Percentiles rank a stretch among this genome's conserved stretches.
phyloP scores from a whole-genome alignment of 495 filamentous ascomycete genomes.

The Aspergillus nanangensis region DNA sequence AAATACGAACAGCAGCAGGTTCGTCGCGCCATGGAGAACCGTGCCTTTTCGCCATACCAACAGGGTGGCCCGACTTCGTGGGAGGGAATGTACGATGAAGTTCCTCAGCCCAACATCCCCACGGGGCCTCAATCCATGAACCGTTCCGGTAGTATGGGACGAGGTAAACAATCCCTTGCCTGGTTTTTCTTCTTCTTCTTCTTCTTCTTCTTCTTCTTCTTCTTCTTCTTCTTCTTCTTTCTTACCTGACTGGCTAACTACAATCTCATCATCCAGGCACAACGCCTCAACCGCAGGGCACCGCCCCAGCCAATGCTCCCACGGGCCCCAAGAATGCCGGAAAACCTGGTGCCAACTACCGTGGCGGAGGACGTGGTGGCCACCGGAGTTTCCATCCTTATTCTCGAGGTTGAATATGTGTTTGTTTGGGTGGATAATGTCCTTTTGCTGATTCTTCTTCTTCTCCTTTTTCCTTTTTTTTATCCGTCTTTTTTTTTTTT shows the following conservation, averaged over 20 bases:
- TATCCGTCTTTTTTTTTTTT: no score
- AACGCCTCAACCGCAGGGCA: constrained; percentile 55
- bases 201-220: neutral
- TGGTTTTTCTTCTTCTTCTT: no score
- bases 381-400: constrained; percentile 82
- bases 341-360: constrained; percentile 88
- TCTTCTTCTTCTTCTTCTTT: neutral
- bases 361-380: constrained; percentile 82
- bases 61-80: constrained; percentile 71
- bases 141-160: constrained; percentile 45
- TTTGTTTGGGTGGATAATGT: neutral
- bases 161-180: no score
- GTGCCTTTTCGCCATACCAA: constrained; percentile 46
- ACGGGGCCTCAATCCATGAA: constrained; percentile 48
- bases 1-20: constrained; percentile 77
- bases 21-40: constrained; percentile 39
- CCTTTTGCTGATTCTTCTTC: constrained; percentile 2
- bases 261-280: no score
- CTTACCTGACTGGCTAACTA: constrained; percentile 5
- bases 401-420: constrained; percentile 30
- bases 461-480: neutral
- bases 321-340: constrained; percentile 96
- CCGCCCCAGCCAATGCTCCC: constrained; percentile 88
- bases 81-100: constrained; percentile 99
- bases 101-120: constrained; percentile 75